These are phyloP conservation scores for Stereocaulon alpinum DNA, from an alignment of 495 filamentous ascomycete species.

Conservation along the genomic window DNA sequence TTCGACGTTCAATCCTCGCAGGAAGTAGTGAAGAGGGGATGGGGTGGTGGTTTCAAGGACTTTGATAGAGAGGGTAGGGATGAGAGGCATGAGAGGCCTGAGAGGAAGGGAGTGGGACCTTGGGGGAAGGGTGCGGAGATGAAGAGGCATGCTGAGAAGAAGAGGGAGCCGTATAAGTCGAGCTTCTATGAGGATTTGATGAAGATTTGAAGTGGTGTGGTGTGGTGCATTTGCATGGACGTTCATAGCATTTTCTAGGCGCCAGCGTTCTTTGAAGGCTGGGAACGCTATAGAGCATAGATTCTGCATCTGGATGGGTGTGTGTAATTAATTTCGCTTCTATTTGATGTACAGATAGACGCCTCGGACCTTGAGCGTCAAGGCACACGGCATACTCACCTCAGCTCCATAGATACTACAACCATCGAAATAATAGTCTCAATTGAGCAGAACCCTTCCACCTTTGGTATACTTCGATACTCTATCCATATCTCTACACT, in stretches of 20 bases:
- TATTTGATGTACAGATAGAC: not conserved
- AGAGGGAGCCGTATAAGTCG: not conserved
- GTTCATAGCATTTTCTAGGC: not conserved
- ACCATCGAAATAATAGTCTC: not conserved
- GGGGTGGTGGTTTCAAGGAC: not conserved
- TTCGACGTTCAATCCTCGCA: conserved; percentile 16
- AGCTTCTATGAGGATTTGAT: conserved; percentile 12
- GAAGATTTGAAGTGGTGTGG: not conserved
- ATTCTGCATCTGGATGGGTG: not conserved
- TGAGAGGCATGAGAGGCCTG: not conserved
- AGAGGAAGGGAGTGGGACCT: not conserved
- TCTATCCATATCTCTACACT: no score
- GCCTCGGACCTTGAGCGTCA: not conserved
- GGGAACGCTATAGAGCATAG: not conserved
- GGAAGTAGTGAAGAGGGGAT: conserved; percentile 5
- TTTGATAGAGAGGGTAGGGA: not conserved
- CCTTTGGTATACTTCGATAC: not conserved
- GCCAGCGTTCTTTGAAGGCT: not conserved
- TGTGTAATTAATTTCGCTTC: not conserved
- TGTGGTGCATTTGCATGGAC: not conserved
- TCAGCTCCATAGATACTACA: not conserved
- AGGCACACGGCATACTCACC: not conserved
- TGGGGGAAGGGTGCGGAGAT: not conserved
- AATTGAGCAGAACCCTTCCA: not conserved
- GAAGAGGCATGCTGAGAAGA: not conserved